Evolutionary conservation across 371 early-diverging fungal genomes (phyloP).

Genomic region (Nematocida displodere): DNA sequence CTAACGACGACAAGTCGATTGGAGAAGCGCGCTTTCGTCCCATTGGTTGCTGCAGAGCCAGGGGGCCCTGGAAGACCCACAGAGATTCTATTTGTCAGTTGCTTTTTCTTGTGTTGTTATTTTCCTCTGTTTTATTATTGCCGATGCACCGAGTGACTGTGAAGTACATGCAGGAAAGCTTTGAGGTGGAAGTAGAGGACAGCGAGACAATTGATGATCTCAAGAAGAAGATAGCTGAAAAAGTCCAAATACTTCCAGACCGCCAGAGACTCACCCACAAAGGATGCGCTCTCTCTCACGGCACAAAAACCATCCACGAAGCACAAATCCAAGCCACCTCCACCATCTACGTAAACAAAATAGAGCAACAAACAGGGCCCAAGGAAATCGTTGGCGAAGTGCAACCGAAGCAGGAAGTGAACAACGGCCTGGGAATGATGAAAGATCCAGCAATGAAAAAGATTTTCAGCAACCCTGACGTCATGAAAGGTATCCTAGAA

Average conservation of each 20-base stretch:
- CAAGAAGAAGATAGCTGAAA: constrained; percentile 55
- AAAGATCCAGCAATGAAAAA: constrained; percentile 61
- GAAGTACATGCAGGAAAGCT: constrained; percentile 45
- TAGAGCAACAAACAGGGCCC: background rate
- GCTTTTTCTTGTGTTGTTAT: constrained; percentile 43
- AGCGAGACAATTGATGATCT: constrained; percentile 51
- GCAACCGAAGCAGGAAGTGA: background rate
- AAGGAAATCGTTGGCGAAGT: constrained; percentile 34
- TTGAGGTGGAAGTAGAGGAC: constrained; percentile 46
- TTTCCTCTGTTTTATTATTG: constrained; percentile 4
- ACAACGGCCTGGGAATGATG: constrained; percentile 10
- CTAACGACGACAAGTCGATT: constrained; percentile 12
- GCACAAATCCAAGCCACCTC: constrained; percentile 32
- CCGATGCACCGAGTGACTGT: constrained; percentile 51
- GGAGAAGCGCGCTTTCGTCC: background rate
- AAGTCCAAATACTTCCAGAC: constrained; percentile 19
- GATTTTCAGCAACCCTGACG: constrained; percentile 61
- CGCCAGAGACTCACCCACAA: constrained; percentile 49
- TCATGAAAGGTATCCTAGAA: constrained; percentile 60
- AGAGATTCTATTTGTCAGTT: background rate
- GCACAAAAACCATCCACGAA: constrained; percentile 50
- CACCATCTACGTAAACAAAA: constrained; percentile 52
- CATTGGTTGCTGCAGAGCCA: background rate
- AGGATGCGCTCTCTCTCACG: constrained; percentile 48
- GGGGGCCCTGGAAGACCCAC: no score